Conservation (phyloP, 768 basidiomycete genomes). For the Auriscalpium vulgare region DNA sequence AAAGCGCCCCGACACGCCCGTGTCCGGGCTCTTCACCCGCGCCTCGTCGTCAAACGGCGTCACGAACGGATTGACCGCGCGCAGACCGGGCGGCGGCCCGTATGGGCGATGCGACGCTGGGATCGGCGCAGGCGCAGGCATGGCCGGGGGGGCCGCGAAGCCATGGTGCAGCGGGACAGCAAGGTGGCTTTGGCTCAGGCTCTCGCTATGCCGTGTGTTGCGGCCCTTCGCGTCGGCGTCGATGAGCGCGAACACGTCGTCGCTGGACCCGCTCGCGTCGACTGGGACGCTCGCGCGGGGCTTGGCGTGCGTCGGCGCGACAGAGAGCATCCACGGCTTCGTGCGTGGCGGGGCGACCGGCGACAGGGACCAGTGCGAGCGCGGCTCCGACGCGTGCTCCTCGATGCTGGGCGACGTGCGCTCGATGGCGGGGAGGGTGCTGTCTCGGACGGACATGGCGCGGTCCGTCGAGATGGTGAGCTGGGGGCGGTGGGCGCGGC, state of each 20-base stretch:
- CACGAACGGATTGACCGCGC: slow-evolving; percentile 51
- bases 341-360: slow-evolving; percentile 28
- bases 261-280: slow-evolving; percentile 23
- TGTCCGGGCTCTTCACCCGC: slow-evolving; percentile 1
- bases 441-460: slow-evolving; percentile 23
- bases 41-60: slow-evolving; percentile 75
- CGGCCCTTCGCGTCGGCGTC: slow-evolving; percentile 13
- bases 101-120: slow-evolving; percentile 31
- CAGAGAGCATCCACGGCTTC: slow-evolving; percentile 21
- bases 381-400: slow-evolving; percentile 13
- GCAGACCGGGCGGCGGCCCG: slow-evolving; percentile 28
- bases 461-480: slow-evolving; percentile 38
- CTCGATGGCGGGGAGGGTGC: slow-evolving; percentile 24
- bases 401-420: slow-evolving; percentile 15
- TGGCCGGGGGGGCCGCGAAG: neutral
- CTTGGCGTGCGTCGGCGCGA: slow-evolving; percentile 6
- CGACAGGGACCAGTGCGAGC: slow-evolving; percentile 25
- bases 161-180: slow-evolving; percentile 11
- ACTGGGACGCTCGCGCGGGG: slow-evolving; percentile 29
- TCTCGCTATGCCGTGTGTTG: slow-evolving; percentile 1
- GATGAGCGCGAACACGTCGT: slow-evolving; percentile 10
- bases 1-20: neutral
- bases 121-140: slow-evolving; percentile 26
- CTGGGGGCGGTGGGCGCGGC: slow-evolving; percentile 12
- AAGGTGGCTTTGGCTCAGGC: slow-evolving; percentile 18